These are phyloP conservation scores for Cladophialophora bantiana DNA, from an alignment of 2,329 filamentous ascomycete species.

Conservation along the genomic window DNA sequence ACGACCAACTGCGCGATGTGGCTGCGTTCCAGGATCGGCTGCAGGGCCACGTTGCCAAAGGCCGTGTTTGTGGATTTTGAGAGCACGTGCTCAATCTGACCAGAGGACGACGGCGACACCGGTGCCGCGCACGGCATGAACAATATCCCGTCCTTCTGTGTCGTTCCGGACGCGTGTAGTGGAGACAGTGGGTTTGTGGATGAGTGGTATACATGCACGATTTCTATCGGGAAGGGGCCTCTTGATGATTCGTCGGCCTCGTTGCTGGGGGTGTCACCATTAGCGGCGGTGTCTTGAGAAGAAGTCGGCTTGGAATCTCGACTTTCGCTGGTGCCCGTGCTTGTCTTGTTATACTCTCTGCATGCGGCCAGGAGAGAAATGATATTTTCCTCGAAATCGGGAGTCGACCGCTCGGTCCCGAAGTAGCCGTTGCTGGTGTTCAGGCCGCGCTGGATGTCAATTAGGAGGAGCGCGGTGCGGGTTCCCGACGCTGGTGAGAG, in stretches of 20 bases:
- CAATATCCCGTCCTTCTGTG: conserved; percentile 40
- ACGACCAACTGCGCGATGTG: conserved; percentile 51
- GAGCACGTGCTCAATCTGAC: conserved; percentile 47
- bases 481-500: conserved; percentile 9
- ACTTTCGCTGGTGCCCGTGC: neutral
- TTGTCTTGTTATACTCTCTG: conserved; percentile 38
- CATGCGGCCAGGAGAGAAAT: conserved; percentile 48
- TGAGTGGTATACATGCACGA: conserved; percentile 57
- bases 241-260: neutral
- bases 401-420: conserved; percentile 54
- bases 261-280: neutral
- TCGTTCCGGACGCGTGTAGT: conserved; percentile 46
- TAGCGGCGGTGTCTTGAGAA: neutral
- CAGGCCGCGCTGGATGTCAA: conserved; percentile 58
- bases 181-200: conserved; percentile 47
- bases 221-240: conserved; percentile 38
- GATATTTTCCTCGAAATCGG: conserved; percentile 54
- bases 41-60: conserved; percentile 56
- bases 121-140: conserved; percentile 44
- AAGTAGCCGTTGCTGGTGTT: conserved; percentile 48
- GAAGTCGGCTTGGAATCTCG: neutral
- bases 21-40: conserved; percentile 46
- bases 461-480: conserved; percentile 55
- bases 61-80: conserved; percentile 57
- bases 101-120: conserved; percentile 34